Percentiles rank a stretch among this genome's conserved stretches.
phyloP scores from a whole-genome alignment of 306 rosid genomes.

The Rosa persica region DNA sequence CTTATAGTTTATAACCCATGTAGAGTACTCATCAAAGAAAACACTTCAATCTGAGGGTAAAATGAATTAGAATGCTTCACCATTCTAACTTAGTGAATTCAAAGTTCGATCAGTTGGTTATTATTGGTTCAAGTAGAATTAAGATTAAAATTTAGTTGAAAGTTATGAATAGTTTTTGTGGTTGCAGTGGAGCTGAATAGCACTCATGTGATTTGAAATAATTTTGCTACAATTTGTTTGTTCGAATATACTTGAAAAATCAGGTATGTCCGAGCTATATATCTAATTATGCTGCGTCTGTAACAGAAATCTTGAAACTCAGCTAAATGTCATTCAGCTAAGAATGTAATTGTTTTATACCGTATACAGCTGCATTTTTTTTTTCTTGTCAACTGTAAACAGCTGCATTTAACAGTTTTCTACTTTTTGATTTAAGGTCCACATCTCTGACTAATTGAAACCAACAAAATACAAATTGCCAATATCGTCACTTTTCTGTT shows the following conservation, averaged over 20 bases:
- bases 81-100: neutral
- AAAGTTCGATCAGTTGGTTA: neutral
- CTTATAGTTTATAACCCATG: neutral
- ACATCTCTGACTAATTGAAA: conserved; percentile 31
- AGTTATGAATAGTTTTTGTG: neutral
- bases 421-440: conserved; percentile 35
- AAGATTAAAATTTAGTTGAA: neutral
- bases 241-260: neutral
- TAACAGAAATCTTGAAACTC: neutral
- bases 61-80: neutral
- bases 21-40: neutral
- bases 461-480: conserved; percentile 22
- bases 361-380: neutral
- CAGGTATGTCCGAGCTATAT: too few species aligned
- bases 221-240: neutral
- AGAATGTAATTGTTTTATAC: neutral
- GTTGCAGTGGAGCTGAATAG: neutral
- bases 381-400: too few species aligned
- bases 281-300: too few species aligned
- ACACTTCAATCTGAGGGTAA: neutral
- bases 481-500: conserved; percentile 29
- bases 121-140: neutral
- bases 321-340: neutral
- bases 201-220: neutral
- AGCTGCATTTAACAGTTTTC: neutral